Evolutionary conservation across 1,139 yeast species (phyloP), one percentile per base, ranked within the genome.

Genomic region (Saccharomyces hybrid): DNA sequence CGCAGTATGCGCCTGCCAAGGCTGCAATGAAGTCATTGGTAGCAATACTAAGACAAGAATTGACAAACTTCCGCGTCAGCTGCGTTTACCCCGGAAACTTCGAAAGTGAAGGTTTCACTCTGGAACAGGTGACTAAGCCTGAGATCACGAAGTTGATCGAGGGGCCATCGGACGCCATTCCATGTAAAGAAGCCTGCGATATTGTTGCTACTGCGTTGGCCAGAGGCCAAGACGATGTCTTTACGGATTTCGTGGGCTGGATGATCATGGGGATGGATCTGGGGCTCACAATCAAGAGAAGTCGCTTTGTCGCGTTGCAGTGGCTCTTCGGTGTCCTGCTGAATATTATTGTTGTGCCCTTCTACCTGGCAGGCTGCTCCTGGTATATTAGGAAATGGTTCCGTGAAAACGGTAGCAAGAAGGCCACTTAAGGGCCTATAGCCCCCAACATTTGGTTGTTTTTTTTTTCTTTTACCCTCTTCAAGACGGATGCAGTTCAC

Each of bases 201-300:
- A 75, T 79, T 16, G 78, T 93, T 1, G 65, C 90, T 26, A 72
- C 73, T 56, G 74, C 78, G 59, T 73, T 95, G 34, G 75, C 76
- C 32, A 70, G 72, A 46, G 98, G 98, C 1, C 79, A 83, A 54
- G 85, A 86, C 57, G 82, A 85, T 55, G 76, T 91, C 9, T 85
- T 84, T 53, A 91, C 98, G 0, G 99, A 95, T 68, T 72, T 80
- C 31, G 79, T 90, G 49, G 96, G 97, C 3, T 91, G 96, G 95
- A 70, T 87, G 1, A 72, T 91, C 51, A 84, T 85, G 58, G 75
- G 85, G 49, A 76, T 85, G 42, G 80, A 80, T 61, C 73, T 90
- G 62, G 96, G 97, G 1, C 55, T 73, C 55, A 70, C 69, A 57
- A 50, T 73, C 78, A 53, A 93, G 90, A n/a, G 73, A 31, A 64